Evolutionary conservation across 106 monocot species (phyloP), one percentile per base, ranked within the genome.

Genomic region (Allium cepa): DNA sequence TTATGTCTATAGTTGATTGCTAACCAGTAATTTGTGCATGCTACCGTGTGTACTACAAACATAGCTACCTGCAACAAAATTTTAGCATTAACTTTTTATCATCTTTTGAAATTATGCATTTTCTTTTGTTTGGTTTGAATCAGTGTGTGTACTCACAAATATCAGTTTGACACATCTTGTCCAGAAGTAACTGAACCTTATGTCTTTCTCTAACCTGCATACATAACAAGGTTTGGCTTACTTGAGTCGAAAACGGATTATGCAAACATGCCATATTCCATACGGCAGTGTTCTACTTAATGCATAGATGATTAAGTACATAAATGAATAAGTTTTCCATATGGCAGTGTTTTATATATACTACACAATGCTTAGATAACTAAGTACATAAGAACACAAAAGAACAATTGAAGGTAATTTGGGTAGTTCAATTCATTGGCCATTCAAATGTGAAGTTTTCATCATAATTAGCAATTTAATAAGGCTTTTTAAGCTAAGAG

Each of bases 201-300:
- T 76, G 61, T 80, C 80, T 57, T 80, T 80, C 68, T 80, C 80
- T n/a, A 80, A 17, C 72, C 80, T 80, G 75, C 60, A 75, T 58
- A 65, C 10, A 59, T 7, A 56, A 64, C 14, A 47, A 65, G 65
- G 47, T 17, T 72, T 11, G 3, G 53, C 15, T 55, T 6, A 15
- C 15, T 55, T 55, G 7, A 55, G 15, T 55, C 1, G 5, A 36
- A 36, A 36, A 36, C 0, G 36, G 3, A 36, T 36, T 36, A 36
- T 5, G 36, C 36, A 36, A 36, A 36, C 36, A 36, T 36, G 36
- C 5, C 1, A 5, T 36, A 36, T 36, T 5, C 36, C 5, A 5
- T 36, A 4, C 0, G 36, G 36, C 36, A 5, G 36, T 36, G 36
- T 36, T 36, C 36, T 36, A 36, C 36, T 36, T 36, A 36, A 36